Evolutionary conservation across 1,139 yeast genomes (phyloP).

Genomic region (Candida glucosophila): DNA sequence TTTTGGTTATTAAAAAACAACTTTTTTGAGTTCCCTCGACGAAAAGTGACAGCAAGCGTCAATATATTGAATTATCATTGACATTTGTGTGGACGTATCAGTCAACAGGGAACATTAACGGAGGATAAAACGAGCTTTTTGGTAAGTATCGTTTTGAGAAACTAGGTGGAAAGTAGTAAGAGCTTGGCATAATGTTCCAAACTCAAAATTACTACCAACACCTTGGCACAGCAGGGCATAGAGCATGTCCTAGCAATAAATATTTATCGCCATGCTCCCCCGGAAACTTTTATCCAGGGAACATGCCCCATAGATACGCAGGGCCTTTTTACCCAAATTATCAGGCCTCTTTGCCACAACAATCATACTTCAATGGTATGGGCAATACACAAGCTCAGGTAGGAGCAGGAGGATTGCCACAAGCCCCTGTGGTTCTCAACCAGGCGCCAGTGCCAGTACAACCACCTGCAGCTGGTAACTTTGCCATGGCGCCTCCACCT

Average conservation of each 20-base stretch:
- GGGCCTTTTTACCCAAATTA: conserved; percentile 9
- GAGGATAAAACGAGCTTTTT: conserved; percentile 26
- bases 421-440: not conserved
- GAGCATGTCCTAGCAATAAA: conserved; percentile 22
- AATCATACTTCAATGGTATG: too few species aligned
- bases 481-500: conserved; percentile 4
- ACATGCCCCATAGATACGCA: conserved; percentile 6
- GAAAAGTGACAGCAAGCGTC: too few species aligned
- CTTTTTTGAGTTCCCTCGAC: too few species aligned
- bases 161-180: conserved; percentile 3
- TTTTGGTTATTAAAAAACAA: too few species aligned
- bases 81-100: too few species aligned
- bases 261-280: conserved; percentile 14
- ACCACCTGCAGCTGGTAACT: conserved; percentile 5
- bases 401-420: not conserved
- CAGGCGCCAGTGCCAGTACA: conserved; percentile 9
- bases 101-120: conserved; percentile 2
- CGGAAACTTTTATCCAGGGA: conserved; percentile 4
- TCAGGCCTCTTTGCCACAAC: too few species aligned
- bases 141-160: conserved; percentile 27
- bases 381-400: too few species aligned
- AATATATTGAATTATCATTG: too few species aligned
- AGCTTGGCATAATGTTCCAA: conserved; percentile 10
- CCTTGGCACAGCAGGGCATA: conserved; percentile 33
- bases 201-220: conserved; percentile 15